phyloP scores from a whole-genome alignment of 306 rosid genomes.

The Cucumis melo region DNA sequence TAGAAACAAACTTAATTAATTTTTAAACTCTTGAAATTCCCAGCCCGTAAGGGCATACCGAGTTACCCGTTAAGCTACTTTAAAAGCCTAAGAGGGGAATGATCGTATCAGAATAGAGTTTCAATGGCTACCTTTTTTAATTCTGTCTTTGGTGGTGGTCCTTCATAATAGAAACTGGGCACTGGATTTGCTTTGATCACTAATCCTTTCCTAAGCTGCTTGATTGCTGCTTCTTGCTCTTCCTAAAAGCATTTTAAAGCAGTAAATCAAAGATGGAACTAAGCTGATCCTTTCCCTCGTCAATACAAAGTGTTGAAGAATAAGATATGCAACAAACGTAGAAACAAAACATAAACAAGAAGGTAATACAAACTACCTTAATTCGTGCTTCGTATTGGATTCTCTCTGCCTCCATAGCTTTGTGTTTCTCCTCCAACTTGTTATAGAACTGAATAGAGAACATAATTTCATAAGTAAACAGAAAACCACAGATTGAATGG shows the following conservation, averaged over 20 bases:
- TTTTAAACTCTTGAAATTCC: neutral
- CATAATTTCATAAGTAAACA: slow-evolving; percentile 8
- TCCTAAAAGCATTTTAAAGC: slow-evolving; percentile 36
- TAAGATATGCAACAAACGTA: neutral
- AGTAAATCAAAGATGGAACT: slow-evolving; percentile 5
- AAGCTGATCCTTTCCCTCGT: neutral
- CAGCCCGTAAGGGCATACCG: neutral
- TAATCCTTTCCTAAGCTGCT: slow-evolving; percentile 68
- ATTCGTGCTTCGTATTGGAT: slow-evolving; percentile 60
- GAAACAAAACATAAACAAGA: neutral
- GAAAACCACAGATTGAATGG: slow-evolving; percentile 6
- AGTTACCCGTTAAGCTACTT: neutral
- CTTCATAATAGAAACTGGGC: slow-evolving; percentile 86
- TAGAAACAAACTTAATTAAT: neutral
- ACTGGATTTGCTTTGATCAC: slow-evolving; percentile 92
- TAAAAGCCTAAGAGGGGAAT: neutral
- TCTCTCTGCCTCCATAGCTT: slow-evolving; percentile 83
- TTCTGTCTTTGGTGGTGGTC: slow-evolving; percentile 71
- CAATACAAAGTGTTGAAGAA: neutral
- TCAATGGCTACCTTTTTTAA: slow-evolving; percentile 57
- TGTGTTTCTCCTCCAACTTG: slow-evolving; percentile 84
- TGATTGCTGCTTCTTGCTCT: slow-evolving; percentile 89
- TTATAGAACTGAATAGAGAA: slow-evolving; percentile 45
- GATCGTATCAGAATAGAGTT: neutral
- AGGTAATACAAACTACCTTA: slow-evolving; percentile 32